A percentile compares a stretch with the other conserved stretches of the same genome.
Conservation (phyloP, 2,329 filamentous ascomycete genomes). For the Colletotrichum abscissum region DNA sequence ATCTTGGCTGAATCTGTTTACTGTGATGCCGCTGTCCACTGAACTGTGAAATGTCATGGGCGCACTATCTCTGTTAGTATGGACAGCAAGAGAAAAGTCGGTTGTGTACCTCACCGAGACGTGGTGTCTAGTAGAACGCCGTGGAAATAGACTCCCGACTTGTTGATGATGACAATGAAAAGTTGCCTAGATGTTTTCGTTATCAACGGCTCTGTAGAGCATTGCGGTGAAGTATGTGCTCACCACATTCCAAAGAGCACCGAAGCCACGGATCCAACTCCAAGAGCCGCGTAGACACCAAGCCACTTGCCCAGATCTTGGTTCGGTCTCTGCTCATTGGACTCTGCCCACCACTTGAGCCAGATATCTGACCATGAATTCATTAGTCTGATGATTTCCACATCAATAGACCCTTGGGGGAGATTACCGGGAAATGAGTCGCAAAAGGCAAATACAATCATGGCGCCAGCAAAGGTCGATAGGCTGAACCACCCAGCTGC, state of each 20-base stretch:
- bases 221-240: too few species aligned
- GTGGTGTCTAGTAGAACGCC: conserved; percentile 40
- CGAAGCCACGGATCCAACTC: conserved; percentile 13
- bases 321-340: conserved; percentile 51
- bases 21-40: conserved; percentile 37
- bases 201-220: neutral
- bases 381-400: neutral
- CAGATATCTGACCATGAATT: conserved; percentile 46
- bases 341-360: conserved; percentile 61
- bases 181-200: conserved; percentile 40
- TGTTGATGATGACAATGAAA: conserved; percentile 45
- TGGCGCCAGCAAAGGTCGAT: conserved; percentile 36
- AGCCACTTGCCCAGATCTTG: conserved; percentile 48
- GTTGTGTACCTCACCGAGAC: conserved; percentile 30
- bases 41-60: conserved; percentile 37
- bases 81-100: neutral
- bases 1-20: conserved; percentile 40
- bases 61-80: conserved; percentile 11
- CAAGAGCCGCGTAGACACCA: conserved; percentile 45
- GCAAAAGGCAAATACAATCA: conserved; percentile 41
- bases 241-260: conserved; percentile 24
- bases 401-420: too few species aligned
- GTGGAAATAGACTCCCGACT: conserved; percentile 44
- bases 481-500: conserved; percentile 42
- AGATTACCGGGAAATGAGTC: conserved; percentile 40